These are phyloP conservation scores for Rosa multiflora DNA, from an alignment of 306 rosid genomes.

Conservation along the genomic window DNA sequence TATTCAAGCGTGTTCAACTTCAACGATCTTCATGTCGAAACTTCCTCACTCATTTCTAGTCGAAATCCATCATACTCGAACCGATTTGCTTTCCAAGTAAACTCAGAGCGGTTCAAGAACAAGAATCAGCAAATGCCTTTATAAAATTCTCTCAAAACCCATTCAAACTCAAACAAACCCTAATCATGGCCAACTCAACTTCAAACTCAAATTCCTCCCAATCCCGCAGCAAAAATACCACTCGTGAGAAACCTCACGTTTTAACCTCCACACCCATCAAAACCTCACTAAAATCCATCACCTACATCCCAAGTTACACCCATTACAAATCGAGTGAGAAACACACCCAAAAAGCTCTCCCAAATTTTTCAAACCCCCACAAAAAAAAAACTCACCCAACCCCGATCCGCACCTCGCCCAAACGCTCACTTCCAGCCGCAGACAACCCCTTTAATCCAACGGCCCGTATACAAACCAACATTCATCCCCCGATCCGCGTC, in stretches of 20 bases:
- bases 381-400: background rate
- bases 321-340: constrained; percentile 26
- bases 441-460: constrained; percentile 27
- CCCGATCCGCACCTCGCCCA: constrained; percentile 1
- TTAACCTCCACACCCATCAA: background rate
- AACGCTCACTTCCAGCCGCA: constrained; percentile 22
- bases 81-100: background rate
- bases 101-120: background rate
- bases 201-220: constrained; percentile 14
- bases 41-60: background rate
- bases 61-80: background rate
- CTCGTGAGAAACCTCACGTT: constrained; percentile 19
- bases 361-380: background rate
- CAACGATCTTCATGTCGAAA: background rate
- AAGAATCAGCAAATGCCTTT: background rate
- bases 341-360: constrained; percentile 19
- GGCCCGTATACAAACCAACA: constrained; percentile 17
- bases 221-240: no score
- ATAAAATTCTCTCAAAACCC: background rate
- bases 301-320: background rate
- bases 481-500: constrained; percentile 29
- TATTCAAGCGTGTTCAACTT: constrained; percentile 15
- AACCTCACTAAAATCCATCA: constrained; percentile 15
- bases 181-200: constrained; percentile 15
- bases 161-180: background rate